These are phyloP conservation scores for Trichoderma sp. DNA, from an alignment of 2,329 filamentous ascomycete species.

Conservation along the genomic window DNA sequence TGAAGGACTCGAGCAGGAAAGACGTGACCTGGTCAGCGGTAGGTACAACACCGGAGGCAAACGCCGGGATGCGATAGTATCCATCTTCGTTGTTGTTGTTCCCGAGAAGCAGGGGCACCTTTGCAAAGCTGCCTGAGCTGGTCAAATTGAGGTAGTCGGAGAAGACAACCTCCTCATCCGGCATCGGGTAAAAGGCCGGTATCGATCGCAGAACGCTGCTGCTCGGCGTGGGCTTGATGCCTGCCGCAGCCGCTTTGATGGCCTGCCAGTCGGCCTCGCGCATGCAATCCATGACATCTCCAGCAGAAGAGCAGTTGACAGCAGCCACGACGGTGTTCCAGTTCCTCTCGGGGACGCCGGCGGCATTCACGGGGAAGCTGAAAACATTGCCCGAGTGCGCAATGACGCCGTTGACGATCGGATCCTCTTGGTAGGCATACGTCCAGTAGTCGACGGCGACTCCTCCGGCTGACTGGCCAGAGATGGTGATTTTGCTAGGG, in stretches of 20 bases:
- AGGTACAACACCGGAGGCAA: conserved; percentile 43
- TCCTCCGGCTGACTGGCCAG: conserved; percentile 41
- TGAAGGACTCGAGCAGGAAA: conserved; percentile 50
- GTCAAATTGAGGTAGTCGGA: conserved; percentile 44
- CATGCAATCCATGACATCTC: conserved; percentile 44
- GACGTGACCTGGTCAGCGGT: conserved; percentile 42
- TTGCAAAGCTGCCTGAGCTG: conserved; percentile 42
- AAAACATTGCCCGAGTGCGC: conserved; percentile 50
- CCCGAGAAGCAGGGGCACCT: conserved; percentile 47
- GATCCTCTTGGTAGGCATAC: conserved; percentile 52
- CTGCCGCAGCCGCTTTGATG: conserved; percentile 43
- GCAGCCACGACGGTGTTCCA: conserved; percentile 47
- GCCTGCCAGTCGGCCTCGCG: conserved; percentile 41
- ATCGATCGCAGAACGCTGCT: conserved; percentile 43
- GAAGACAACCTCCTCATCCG: conserved; percentile 47
- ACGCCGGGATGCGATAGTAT: conserved; percentile 51
- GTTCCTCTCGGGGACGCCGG: conserved; percentile 41
- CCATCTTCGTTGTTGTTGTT: conserved; percentile 52
- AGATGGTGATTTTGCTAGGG: conserved; percentile 39
- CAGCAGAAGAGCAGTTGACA: conserved; percentile 43
- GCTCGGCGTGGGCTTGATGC: conserved; percentile 40
- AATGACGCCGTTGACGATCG: conserved; percentile 53
- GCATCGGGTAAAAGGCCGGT: conserved; percentile 47
- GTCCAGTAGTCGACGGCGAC: conserved; percentile 51
- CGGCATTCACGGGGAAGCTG: conserved; percentile 48